Percentiles rank a stretch among this genome's conserved stretches.
Conservation (phyloP, 148 eudicot species). For the Camellia japonica region DNA sequence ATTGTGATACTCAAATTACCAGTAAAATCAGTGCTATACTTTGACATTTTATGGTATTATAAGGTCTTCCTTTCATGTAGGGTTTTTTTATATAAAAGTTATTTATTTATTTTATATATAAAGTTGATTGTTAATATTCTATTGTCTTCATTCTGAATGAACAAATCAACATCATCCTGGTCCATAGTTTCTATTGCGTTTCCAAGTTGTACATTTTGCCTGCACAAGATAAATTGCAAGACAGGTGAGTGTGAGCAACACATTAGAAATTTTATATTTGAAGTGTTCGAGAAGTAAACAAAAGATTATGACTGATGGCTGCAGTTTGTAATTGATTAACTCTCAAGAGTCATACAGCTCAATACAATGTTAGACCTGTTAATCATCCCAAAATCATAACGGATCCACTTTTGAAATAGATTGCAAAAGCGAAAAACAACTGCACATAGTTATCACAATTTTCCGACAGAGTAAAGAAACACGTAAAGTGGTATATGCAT, state of each 20-base stretch:
- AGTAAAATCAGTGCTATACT: too few relatives aligned
- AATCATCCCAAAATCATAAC: neutral
- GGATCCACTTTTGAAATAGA: neutral
- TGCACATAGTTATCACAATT: neutral
- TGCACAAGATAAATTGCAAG: neutral
- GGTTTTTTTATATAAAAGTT: too few relatives aligned
- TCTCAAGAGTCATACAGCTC: neutral
- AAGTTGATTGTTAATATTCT: too few relatives aligned
- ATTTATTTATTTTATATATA: too few relatives aligned
- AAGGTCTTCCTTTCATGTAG: too few relatives aligned
- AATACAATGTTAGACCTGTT: neutral
- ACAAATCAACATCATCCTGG: neutral
- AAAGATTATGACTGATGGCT: conserved; percentile 12
- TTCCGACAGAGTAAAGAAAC: neutral
- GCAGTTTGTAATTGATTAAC: neutral
- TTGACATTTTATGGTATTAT: too few relatives aligned
- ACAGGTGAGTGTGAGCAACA: conserved; percentile 1
- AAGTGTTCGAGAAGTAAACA: conserved; percentile 12
- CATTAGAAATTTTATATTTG: neutral
- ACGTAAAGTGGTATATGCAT: neutral
- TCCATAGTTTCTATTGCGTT: neutral
- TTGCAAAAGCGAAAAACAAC: neutral
- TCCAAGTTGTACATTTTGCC: neutral
- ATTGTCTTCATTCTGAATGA: neutral
- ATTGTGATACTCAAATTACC: too few relatives aligned